Base-by-base conservation (phyloP, 257 asterid species). In the Penstemon barbatus region DNA sequence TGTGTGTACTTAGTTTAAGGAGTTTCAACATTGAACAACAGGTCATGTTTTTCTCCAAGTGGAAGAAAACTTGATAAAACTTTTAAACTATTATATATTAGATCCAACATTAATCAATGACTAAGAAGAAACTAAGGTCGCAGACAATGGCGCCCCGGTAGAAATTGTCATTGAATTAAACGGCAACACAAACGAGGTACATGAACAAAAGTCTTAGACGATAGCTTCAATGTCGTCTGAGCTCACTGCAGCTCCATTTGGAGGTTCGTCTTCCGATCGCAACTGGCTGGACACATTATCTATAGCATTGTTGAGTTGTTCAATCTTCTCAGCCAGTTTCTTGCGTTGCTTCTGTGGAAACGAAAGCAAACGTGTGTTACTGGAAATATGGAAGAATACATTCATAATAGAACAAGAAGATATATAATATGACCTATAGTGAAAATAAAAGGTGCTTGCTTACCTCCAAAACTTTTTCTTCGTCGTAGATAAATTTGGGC, bases 391-490 rank as follows among this genome's bases (percentile, higher is more conserved):
- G 8, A 12, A 36, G 10, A 25, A 39, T 41, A 65, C 37, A 44
- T 25, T 38, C 15, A 10, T 51, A 12, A 40, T 10, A 6, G 7
- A n/a, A 15, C 44, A 51, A 42, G 41, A 25, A 40, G 64, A 61
- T 49, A 19, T 13, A 42, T 33, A 25, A 25, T 25, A 25, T 25
- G 55, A 44, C 8, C 9, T 42, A 50, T 37, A 8, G 5, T 50
- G 37, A 57, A 60, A 55, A 40, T 49, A 63, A 58, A 18, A 74
- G 62, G 54, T 48, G 33, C 33, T 33, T 38, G 25, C 80, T 78
- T 78, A 87, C 97, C 95, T 92, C 97, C 63, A 92, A 63, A 72
- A 84, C 93, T 66, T 89, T 92, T 66, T 87, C 98, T 75, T 89
- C 97, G 7, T 91, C 96, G 43, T 91, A 87, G 39, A 87, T 66